A percentile compares a stretch with the other conserved stretches of the same genome.
Evolutionary conservation across 352 stramenopile species (phyloP).

Genomic region (Phytophthora ohioensis): DNA sequence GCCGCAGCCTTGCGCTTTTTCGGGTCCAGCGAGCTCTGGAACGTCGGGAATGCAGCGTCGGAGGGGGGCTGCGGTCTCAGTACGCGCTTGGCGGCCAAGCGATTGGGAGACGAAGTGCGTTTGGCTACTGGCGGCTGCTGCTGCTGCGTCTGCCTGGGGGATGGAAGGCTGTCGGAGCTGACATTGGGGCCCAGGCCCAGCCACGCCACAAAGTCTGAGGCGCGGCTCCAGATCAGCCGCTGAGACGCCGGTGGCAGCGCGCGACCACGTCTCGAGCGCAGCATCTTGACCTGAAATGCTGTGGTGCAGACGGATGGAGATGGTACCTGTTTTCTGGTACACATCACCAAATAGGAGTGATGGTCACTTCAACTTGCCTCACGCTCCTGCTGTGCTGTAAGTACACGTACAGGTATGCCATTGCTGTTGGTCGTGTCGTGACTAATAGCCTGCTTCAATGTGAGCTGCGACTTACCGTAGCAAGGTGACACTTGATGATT

Average conservation of each 20-base stretch:
- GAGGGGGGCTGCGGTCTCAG: constrained; percentile 13
- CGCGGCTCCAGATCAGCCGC: constrained; percentile 46
- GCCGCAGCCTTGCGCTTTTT: constrained; percentile 11
- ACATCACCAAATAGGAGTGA: background rate
- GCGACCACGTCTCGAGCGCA: constrained; percentile 20
- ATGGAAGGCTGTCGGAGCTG: background rate
- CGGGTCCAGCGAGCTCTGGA: constrained; percentile 12
- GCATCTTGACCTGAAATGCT: constrained; percentile 29
- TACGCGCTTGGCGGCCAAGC: constrained; percentile 18
- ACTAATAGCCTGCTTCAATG: too few species aligned
- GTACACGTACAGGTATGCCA: too few species aligned
- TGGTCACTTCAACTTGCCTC: constrained; percentile 1
- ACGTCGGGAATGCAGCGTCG: constrained; percentile 6
- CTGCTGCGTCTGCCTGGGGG: background rate
- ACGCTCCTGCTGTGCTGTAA: too few species aligned
- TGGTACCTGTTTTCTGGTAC: constrained; percentile 11
- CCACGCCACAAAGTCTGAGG: constrained; percentile 50
- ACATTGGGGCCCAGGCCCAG: constrained; percentile 29
- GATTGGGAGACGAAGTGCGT: constrained; percentile 4
- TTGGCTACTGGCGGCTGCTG: background rate
- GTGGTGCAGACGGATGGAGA: constrained; percentile 9
- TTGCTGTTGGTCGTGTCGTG: too few species aligned
- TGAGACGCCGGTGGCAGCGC: constrained; percentile 22
- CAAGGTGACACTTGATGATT: too few species aligned
- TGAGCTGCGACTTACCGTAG: too few species aligned